Conservation (phyloP, 768 basidiomycete species). For the Phylloporus rhodoxanthus region DNA sequence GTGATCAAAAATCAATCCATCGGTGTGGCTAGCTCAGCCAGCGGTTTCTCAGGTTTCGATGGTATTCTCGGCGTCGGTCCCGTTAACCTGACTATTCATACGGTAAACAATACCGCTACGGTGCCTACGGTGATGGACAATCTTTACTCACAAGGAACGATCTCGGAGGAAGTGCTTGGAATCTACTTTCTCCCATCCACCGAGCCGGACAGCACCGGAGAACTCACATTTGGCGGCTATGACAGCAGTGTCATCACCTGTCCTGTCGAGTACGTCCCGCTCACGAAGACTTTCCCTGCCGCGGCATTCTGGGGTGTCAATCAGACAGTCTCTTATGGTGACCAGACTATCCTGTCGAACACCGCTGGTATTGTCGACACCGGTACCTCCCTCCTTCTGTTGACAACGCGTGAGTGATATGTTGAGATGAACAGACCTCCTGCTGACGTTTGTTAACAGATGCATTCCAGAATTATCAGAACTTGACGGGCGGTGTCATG, state of each 20-base stretch:
- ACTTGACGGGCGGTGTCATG: not conserved
- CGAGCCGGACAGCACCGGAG: conserved; percentile 14
- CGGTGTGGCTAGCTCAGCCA: conserved; percentile 21
- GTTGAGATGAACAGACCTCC: not conserved
- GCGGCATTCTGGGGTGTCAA: conserved; percentile 26
- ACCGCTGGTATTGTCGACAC: conserved; percentile 30
- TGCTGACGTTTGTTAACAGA: conserved; percentile 5
- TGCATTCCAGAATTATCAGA: conserved; percentile 15
- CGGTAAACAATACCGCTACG: conserved; percentile 2
- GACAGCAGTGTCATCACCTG: conserved; percentile 12
- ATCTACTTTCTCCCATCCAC: conserved; percentile 27
- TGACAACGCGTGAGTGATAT: conserved; percentile 11
- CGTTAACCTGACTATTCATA: conserved; percentile 26
- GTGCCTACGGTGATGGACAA: conserved; percentile 35
- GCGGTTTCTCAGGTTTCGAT: not conserved
- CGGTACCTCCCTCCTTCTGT: conserved; percentile 20
- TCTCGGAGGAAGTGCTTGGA: conserved; percentile 22
- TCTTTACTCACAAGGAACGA: conserved; percentile 26
- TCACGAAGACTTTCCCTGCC: conserved; percentile 21
- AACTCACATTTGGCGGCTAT: conserved; percentile 21
- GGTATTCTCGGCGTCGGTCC: conserved; percentile 26
- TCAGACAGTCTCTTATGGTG: conserved; percentile 20
- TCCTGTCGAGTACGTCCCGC: conserved; percentile 14
- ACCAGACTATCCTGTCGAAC: conserved; percentile 8
- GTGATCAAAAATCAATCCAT: conserved; percentile 1